phyloP scores from a whole-genome alignment of 495 filamentous ascomycete genomes.

The Aspergillus ellipticus region DNA sequence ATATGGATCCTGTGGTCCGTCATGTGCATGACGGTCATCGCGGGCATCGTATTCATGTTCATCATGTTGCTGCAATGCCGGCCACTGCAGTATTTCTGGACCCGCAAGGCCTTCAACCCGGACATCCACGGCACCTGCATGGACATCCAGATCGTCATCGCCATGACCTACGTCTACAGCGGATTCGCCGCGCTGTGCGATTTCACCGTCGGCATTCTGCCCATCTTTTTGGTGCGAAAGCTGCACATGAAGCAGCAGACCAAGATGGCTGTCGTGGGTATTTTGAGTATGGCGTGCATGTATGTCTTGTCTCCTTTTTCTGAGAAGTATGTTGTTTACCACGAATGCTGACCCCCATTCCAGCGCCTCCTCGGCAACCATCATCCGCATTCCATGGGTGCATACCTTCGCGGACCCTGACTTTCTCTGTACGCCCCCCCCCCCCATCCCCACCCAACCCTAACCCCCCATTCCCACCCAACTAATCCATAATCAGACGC shows the following conservation, averaged over 20 bases:
- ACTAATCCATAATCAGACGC: conserved; percentile 23
- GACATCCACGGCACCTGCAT: conserved; percentile 35
- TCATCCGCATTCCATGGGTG: conserved; percentile 40
- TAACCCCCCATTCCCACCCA: background rate
- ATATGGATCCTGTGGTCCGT: conserved; percentile 37
- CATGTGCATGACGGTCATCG: conserved; percentile 32
- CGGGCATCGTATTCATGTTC: conserved; percentile 38
- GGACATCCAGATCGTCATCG: conserved; percentile 30
- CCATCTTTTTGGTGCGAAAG: conserved; percentile 35
- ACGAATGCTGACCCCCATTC: conserved; percentile 2
- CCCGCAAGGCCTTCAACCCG: conserved; percentile 23
- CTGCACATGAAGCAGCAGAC: conserved; percentile 36
- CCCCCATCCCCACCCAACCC: too few species aligned
- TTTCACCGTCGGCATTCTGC: conserved; percentile 40
- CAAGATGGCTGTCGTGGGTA: conserved; percentile 37
- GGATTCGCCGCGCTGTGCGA: conserved; percentile 37
- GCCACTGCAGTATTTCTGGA: conserved; percentile 43
- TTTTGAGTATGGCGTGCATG: conserved; percentile 45
- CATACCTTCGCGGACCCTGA: conserved; percentile 33
- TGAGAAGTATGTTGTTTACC: background rate
- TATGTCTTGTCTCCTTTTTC: conserved; percentile 17
- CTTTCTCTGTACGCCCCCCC: conserved; percentile 34
- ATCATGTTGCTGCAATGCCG: conserved; percentile 42
- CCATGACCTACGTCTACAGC: conserved; percentile 43
- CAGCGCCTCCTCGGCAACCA: conserved; percentile 39